A percentile compares a stretch with the other conserved stretches of the same genome.
phyloP scores from a whole-genome alignment of 2,329 filamentous ascomycete species.

The Sordariomycetes sp. region DNA sequence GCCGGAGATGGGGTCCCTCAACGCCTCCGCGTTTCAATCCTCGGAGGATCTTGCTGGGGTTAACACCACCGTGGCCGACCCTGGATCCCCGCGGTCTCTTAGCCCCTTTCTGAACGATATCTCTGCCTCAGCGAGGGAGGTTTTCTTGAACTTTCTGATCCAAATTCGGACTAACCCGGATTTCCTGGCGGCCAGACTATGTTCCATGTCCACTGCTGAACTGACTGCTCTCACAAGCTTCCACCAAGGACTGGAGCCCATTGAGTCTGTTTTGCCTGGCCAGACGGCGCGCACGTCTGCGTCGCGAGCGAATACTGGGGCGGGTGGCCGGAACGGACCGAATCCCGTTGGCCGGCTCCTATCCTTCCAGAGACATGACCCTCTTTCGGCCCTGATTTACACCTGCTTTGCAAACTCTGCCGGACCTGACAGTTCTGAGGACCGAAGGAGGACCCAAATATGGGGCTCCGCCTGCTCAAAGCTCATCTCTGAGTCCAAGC shows the following conservation, averaged over 20 bases:
- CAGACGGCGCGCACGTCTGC: slow-evolving; percentile 36
- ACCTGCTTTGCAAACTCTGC: slow-evolving; percentile 82
- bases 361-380: slow-evolving; percentile 75
- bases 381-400: slow-evolving; percentile 72
- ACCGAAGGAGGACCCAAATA: slow-evolving; percentile 64
- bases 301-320: slow-evolving; percentile 18
- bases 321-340: slow-evolving; percentile 17
- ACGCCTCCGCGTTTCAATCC: slow-evolving; percentile 26
- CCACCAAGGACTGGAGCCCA: slow-evolving; percentile 64
- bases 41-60: slow-evolving; percentile 25
- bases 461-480: slow-evolving; percentile 84
- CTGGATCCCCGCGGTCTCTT: slow-evolving; percentile 24
- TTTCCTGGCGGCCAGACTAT: slow-evolving; percentile 74
- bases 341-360: slow-evolving; percentile 64
- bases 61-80: slow-evolving; percentile 29
- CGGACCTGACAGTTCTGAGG: slow-evolving; percentile 69
- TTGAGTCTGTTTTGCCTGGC: slow-evolving; percentile 71
- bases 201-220: slow-evolving; percentile 61
- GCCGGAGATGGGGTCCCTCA: slow-evolving; percentile 52
- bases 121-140: slow-evolving; percentile 59
- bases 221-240: slow-evolving; percentile 66
- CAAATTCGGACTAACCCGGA: slow-evolving; percentile 76
- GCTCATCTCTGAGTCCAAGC: slow-evolving; percentile 65
- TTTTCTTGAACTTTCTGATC: slow-evolving; percentile 66
- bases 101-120: slow-evolving; percentile 58